A percentile compares a stretch with the other conserved stretches of the same genome.
Evolutionary conservation across 768 basidiomycete species (phyloP).

Genomic region (Boletus eberwhitei): DNA sequence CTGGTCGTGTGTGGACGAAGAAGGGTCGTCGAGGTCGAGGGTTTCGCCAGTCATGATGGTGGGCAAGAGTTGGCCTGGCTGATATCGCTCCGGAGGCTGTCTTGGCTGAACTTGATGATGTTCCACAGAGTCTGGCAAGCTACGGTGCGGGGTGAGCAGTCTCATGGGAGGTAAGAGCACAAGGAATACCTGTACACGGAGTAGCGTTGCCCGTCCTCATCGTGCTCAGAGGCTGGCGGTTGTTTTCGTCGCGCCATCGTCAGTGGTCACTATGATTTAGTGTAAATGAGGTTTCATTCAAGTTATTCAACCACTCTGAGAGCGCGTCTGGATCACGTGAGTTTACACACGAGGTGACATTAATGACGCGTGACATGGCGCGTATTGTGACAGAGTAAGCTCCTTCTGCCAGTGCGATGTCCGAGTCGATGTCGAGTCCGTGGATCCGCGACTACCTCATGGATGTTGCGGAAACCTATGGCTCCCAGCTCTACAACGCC

Average conservation of each 20-base stretch:
- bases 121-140: constrained; percentile 8
- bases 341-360: constrained; percentile 13
- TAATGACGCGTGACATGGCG: constrained; percentile 19
- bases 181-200: constrained; percentile 3
- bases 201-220: constrained; percentile 2
- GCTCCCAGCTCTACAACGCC: constrained; percentile 37
- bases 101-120: background rate
- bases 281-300: background rate
- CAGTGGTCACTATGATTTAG: too few relatives aligned
- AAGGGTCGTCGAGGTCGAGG: constrained; percentile 44
- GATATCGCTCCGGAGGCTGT: constrained; percentile 40
- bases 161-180: background rate
- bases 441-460: constrained; percentile 61
- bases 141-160: constrained; percentile 2
- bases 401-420: constrained; percentile 27
- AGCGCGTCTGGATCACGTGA: constrained; percentile 19
- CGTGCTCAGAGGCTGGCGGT: constrained; percentile 4
- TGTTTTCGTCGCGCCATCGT: constrained; percentile 25
- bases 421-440: constrained; percentile 37
- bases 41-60: constrained; percentile 68
- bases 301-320: background rate
- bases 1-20: constrained; percentile 28
- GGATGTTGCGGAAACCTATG: constrained; percentile 47
- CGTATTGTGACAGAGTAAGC: constrained; percentile 8
- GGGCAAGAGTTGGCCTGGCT: constrained; percentile 57